Base-by-base conservation (phyloP, 1,284 basidiomycete species). In the Apiotrichum gracile region DNA sequence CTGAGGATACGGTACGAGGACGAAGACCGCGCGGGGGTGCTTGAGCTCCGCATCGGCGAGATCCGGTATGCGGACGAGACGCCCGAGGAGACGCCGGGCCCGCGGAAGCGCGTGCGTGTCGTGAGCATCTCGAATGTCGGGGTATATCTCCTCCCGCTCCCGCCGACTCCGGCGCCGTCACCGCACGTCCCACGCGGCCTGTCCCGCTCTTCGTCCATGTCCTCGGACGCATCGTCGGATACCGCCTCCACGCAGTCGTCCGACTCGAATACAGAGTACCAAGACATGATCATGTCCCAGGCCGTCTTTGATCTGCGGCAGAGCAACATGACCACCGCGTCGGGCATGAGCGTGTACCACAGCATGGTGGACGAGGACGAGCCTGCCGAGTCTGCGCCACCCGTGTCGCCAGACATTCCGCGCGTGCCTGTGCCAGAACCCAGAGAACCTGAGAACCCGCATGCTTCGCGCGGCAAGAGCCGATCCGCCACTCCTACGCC, bases 221-320 rank as follows among this genome's bases (percentile, higher is more conserved):
- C 54, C 0, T 53, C 60, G 0, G 52, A 53, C 39, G 19, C 49
- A 5, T 41, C 47, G 5, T 42, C 33, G 7, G 39, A 39, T 14
- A 42, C 44, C 4, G 10, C 38, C 2, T 52, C 51, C 7, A 45
- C 43, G 3, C 43, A 33, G 35, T 53, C 52, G n/a, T 40, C 42
- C 5, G 37, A 49, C 17, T 40, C 42, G 24, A 50, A 48, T 25
- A 62, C 58, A 8, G 68, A 69, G 5, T 62, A 63, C 25, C 60
- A 65, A 27, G 63, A 63, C 40, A 68, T 79, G 70, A 58, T 71
- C 46, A 78, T 79, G 77, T 78, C 76, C 7, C 71, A 74, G 59
- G 77, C 76, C 0, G 74, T 78, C 9, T 73, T 73, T 2, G 77
- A 79, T 60, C 61, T 79, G 13, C 68, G 78, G 14, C 60, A 73